phyloP scores from a whole-genome alignment of 2,329 filamentous ascomycete genomes.

The Fusarium neocosmosporiellum region DNA sequence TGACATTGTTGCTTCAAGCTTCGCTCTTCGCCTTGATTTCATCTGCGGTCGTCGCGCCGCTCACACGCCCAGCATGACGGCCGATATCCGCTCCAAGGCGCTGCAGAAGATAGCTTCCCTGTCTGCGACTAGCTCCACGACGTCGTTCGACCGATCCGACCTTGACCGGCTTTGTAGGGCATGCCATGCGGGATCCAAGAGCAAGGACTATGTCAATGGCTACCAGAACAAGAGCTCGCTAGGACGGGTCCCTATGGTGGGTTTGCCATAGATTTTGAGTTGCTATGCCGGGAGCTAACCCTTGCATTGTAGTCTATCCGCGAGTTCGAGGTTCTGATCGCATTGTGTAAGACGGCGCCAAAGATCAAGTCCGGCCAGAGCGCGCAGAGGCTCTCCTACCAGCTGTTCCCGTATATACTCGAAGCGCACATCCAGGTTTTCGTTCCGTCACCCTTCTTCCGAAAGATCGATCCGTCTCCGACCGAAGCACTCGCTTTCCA shows the following conservation, averaged over 20 bases:
- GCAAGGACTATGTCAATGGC: slow-evolving; percentile 61
- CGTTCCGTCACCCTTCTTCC: slow-evolving; percentile 82
- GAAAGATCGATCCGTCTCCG: slow-evolving; percentile 85
- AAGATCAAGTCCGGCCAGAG: slow-evolving; percentile 76
- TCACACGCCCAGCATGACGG: slow-evolving; percentile 54
- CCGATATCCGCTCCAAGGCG: slow-evolving; percentile 70
- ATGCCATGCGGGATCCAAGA: slow-evolving; percentile 60
- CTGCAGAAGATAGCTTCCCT: slow-evolving; percentile 74
- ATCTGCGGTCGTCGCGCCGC: slow-evolving; percentile 3
- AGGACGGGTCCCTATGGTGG: slow-evolving; percentile 71
- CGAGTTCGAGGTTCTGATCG: slow-evolving; percentile 91
- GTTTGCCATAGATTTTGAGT: slow-evolving; percentile 13
- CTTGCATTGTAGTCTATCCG: slow-evolving; percentile 76
- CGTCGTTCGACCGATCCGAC: slow-evolving; percentile 70
- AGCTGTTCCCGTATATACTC: slow-evolving; percentile 85
- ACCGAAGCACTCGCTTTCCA: slow-evolving; percentile 86
- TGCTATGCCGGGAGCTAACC: slow-evolving; percentile 29
- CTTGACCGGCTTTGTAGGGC: slow-evolving; percentile 71
- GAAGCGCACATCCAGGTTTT: slow-evolving; percentile 86
- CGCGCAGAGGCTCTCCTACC: slow-evolving; percentile 81
- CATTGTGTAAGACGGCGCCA: slow-evolving; percentile 90
- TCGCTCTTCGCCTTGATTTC: slow-evolving; percentile 10
- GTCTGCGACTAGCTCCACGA: slow-evolving; percentile 65
- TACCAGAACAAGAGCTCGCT: slow-evolving; percentile 57
- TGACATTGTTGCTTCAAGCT: slow-evolving; percentile 23